These are phyloP conservation scores for Alternaria sp. DNA, from an alignment of 2,329 filamentous ascomycete genomes.

Conservation along the genomic window DNA sequence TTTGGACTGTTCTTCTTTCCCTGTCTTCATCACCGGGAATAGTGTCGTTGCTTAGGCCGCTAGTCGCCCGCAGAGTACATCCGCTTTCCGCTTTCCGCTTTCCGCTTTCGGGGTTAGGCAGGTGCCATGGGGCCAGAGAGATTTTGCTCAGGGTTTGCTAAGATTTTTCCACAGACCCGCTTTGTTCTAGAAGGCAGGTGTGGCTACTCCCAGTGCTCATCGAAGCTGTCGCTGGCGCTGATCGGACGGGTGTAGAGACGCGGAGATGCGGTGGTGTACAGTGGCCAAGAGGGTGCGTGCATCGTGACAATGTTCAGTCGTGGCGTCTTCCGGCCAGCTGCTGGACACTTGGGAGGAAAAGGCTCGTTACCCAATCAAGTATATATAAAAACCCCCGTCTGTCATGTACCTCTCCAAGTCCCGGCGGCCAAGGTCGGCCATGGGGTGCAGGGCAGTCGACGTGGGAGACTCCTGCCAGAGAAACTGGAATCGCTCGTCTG, in stretches of 20 bases:
- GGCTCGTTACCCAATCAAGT: not conserved
- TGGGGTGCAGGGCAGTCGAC: slow-evolving; percentile 13
- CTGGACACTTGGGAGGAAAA: slow-evolving; percentile 1
- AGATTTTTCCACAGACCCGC: slow-evolving; percentile 34
- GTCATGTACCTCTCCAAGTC: slow-evolving; percentile 7
- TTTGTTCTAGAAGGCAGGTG: slow-evolving; percentile 44
- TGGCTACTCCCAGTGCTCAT: slow-evolving; percentile 11
- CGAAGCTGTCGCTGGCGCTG: slow-evolving; percentile 12
- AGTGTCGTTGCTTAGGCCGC: not conserved
- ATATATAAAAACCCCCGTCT: not conserved
- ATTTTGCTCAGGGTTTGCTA: slow-evolving; percentile 26
- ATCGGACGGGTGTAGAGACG: slow-evolving; percentile 5
- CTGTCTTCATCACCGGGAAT: not conserved
- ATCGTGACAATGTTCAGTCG: not conserved
- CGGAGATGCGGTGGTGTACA: slow-evolving; percentile 1
- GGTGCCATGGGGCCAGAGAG: slow-evolving; percentile 23
- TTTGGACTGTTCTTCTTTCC: not conserved
- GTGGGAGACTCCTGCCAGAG: slow-evolving; percentile 24
- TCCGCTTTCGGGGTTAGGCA: slow-evolving; percentile 21
- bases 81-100: slow-evolving; percentile 15
- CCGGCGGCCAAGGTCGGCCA: slow-evolving; percentile 30
- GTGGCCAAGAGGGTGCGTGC: not conserved
- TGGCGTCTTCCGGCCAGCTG: not conserved
- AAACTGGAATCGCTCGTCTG: slow-evolving; percentile 19
- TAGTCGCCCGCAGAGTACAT: not conserved